Base-by-base conservation (phyloP, 2,329 filamentous ascomycete genomes). In the Leptographium wingfieldii region DNA sequence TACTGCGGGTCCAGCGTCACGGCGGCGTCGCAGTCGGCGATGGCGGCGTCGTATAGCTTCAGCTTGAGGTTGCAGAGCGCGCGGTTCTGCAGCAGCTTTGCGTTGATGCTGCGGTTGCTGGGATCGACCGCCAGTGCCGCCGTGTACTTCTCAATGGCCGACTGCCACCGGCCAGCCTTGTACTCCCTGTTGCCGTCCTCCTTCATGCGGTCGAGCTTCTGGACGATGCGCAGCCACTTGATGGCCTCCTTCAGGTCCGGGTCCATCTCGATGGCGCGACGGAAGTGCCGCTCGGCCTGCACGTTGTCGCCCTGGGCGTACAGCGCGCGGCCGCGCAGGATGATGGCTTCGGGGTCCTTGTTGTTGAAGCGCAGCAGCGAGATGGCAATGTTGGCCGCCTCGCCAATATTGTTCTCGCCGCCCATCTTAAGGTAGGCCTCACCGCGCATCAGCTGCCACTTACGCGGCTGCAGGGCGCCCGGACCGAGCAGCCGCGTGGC, bases 261-360 rank as follows among this genome's bases (percentile, higher is more conserved):
- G 67, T 97, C 94, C 71, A 92, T 90, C 71, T 81, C 88, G 60
- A 96, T 76, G 25, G 92, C 94, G 75, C 94, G 89, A 65, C 90
- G 84, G 76, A 97, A 94, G 72, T 95, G 89, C 70, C 92, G 88
- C 52, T 96, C 81, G 1, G 94, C 92, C 78, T 96, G 95, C 2
- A 95, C 89, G 68, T 96, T 96, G 66, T 99, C 94, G 35, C 94
- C 94, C 70, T 94, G 89, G 4, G 85, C 86, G 68, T 97, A 97
- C 56, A 96, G 80, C 19, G 90, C 87, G 64, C 91, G 84, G 29
- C 92, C 94, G 55, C 92, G 84, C 57, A 99, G 82, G 6, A 96
- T 89, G 64, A 99, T 77, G 1, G 92, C 94, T 74, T 99, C 94
- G 1, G 94, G 92, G 69, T 99, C 94, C 70, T 92, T 87, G 71